These are phyloP conservation scores for Fusarium stilboides DNA, from an alignment of 2,329 filamentous ascomycete genomes.

Conservation along the genomic window DNA sequence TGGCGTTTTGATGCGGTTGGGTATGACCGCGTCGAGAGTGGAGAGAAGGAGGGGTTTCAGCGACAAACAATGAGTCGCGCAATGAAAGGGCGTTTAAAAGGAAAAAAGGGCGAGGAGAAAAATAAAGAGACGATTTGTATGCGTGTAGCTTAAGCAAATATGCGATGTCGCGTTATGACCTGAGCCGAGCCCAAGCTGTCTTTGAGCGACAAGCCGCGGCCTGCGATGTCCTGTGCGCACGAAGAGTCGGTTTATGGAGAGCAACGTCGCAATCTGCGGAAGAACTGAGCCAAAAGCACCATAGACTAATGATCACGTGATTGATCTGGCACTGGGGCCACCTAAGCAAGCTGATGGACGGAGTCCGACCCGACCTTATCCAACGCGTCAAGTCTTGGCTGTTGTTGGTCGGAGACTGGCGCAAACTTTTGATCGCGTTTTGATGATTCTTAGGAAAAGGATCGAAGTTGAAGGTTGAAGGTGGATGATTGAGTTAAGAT, in stretches of 20 bases:
- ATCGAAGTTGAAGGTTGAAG: not conserved
- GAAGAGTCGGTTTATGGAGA: constrained; percentile 46
- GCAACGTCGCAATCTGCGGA: constrained; percentile 50
- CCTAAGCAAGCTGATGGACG: constrained; percentile 39
- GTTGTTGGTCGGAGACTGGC: constrained; percentile 10
- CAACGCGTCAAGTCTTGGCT: constrained; percentile 30
- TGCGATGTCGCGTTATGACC: constrained; percentile 44
- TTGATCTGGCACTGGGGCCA: constrained; percentile 21
- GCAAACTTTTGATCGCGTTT: not conserved
- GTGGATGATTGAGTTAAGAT: constrained; percentile 6
- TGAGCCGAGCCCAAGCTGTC: constrained; percentile 50
- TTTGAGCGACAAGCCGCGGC: constrained; percentile 51
- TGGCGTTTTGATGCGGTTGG: constrained; percentile 41
- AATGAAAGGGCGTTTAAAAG: constrained; percentile 14
- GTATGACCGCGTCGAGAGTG: constrained; percentile 48
- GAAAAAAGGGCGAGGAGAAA: not conserved
- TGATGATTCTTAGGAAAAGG: not conserved
- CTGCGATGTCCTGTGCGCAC: constrained; percentile 52
- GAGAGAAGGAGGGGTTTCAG: constrained; percentile 50
- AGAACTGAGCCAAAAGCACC: constrained; percentile 48
- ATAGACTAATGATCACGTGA: constrained; percentile 45
- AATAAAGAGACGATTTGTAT: constrained; percentile 14
- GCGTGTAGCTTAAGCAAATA: constrained; percentile 3
- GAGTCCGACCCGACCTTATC: constrained; percentile 16
- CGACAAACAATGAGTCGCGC: constrained; percentile 41